phyloP scores from a whole-genome alignment of 2,329 filamentous ascomycete genomes.

The Alternaria sp. region DNA sequence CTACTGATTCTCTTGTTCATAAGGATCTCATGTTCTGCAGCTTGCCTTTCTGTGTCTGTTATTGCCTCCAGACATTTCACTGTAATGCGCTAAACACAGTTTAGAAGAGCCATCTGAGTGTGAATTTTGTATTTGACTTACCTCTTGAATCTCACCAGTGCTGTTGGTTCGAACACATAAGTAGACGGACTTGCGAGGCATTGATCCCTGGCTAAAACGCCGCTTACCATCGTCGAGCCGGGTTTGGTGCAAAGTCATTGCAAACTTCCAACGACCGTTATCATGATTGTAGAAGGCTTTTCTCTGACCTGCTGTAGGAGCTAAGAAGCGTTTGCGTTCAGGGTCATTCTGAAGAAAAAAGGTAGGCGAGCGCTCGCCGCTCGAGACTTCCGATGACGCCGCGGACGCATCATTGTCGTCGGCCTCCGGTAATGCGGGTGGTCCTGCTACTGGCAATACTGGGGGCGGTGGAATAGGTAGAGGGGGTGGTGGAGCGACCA shows the following conservation, averaged over 20 bases:
- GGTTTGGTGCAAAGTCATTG: background rate
- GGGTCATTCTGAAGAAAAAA: background rate
- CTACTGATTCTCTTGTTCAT: background rate
- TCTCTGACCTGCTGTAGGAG: background rate
- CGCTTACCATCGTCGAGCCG: background rate
- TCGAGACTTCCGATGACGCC: background rate
- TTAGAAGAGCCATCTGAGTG: too few species aligned
- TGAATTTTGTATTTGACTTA: background rate
- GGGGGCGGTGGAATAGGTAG: too few species aligned
- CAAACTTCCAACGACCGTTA: background rate
- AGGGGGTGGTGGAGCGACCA: background rate
- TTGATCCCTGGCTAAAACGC: background rate
- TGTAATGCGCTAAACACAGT: too few species aligned
- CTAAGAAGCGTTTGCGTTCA: background rate
- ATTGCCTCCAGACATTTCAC: background rate
- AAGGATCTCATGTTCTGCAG: too few species aligned
- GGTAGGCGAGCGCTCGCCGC: background rate
- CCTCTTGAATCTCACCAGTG: background rate
- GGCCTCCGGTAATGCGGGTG: background rate
- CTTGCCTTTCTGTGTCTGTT: background rate
- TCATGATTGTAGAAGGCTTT: background rate
- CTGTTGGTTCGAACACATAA: background rate
- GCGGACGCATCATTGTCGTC: background rate
- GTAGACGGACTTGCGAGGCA: background rate
- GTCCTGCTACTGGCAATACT: background rate